phyloP scores from a whole-genome alignment of 805 yeast genomes.

The Ogataea nitratoaversa region DNA sequence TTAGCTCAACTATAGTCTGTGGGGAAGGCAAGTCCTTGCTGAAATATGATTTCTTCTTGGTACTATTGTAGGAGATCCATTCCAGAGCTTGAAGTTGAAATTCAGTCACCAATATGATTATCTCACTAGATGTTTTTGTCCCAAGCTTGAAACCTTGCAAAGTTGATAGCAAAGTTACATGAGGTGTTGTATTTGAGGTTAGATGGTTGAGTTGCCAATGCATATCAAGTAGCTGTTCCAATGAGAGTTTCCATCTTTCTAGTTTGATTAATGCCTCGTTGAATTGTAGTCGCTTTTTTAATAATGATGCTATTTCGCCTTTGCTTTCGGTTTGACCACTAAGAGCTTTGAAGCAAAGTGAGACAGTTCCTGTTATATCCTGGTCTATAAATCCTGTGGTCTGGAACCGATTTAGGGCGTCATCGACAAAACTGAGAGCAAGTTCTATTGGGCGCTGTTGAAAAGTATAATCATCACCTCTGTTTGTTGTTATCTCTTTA shows the following conservation, averaged over 20 bases:
- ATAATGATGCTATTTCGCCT: not conserved
- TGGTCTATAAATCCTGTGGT: not conserved
- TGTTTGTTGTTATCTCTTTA: not conserved
- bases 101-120: not conserved
- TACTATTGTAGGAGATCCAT: not conserved
- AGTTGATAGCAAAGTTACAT: not conserved
- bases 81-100: not conserved
- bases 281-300: not conserved
- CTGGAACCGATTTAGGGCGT: constrained; percentile 4
- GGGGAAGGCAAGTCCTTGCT: not conserved
- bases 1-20: constrained; percentile 3
- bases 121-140: constrained; percentile 1
- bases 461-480: not conserved
- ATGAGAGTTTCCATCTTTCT: not conserved
- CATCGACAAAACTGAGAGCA: constrained; percentile 8
- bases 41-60: not conserved
- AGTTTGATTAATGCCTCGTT: not conserved
- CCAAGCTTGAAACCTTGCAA: constrained; percentile 5
- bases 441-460: constrained; percentile 5
- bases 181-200: not conserved
- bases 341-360: constrained; percentile 11
- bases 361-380: constrained; percentile 3
- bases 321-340: not conserved
- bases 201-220: not conserved
- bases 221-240: not conserved